These are phyloP conservation scores for Thelonectria olida DNA, from an alignment of 2,329 filamentous ascomycete genomes.

Conservation along the genomic window DNA sequence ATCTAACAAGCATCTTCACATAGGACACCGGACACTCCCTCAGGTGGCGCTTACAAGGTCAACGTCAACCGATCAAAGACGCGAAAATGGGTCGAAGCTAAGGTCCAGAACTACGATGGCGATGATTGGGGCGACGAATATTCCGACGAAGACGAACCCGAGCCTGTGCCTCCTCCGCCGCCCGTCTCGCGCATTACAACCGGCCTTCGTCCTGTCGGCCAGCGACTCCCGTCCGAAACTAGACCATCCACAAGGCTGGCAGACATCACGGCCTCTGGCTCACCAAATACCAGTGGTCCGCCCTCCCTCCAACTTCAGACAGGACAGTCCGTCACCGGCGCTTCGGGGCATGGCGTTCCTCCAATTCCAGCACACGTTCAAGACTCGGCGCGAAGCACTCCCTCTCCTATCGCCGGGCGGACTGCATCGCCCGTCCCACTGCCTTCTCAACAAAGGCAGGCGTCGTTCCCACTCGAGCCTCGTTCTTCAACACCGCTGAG, in stretches of 20 bases:
- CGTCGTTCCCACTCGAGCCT: slow-evolving; percentile 19
- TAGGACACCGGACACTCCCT: slow-evolving; percentile 45
- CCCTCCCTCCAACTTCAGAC: slow-evolving; percentile 42
- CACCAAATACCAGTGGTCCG: slow-evolving; percentile 36
- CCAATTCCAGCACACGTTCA: slow-evolving; percentile 11
- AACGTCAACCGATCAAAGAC: slow-evolving; percentile 92
- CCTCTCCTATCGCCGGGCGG: slow-evolving; percentile 27
- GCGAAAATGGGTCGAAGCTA: slow-evolving; percentile 94
- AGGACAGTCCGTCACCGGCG: slow-evolving; percentile 15
- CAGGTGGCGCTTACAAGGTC: slow-evolving; percentile 70
- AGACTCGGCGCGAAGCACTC: slow-evolving; percentile 24
- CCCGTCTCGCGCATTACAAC: slow-evolving; percentile 40
- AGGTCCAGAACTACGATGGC: slow-evolving; percentile 86
- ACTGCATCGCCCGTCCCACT: slow-evolving; percentile 31
- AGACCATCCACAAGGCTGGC: slow-evolving; percentile 37
- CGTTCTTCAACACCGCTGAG: slow-evolving; percentile 39
- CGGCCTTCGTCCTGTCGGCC: slow-evolving; percentile 41
- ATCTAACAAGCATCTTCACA: slow-evolving; percentile 22
- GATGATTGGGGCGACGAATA: slow-evolving; percentile 89
- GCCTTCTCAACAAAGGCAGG: slow-evolving; percentile 17
- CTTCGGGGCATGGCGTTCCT: slow-evolving; percentile 2
- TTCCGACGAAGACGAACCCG: slow-evolving; percentile 67
- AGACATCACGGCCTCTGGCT: slow-evolving; percentile 36
- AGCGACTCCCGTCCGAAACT: slow-evolving; percentile 43
- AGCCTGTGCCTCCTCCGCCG: slow-evolving; percentile 52